Conservation (phyloP, 2,329 filamentous ascomycete genomes). For the Exophiala bonariae region DNA sequence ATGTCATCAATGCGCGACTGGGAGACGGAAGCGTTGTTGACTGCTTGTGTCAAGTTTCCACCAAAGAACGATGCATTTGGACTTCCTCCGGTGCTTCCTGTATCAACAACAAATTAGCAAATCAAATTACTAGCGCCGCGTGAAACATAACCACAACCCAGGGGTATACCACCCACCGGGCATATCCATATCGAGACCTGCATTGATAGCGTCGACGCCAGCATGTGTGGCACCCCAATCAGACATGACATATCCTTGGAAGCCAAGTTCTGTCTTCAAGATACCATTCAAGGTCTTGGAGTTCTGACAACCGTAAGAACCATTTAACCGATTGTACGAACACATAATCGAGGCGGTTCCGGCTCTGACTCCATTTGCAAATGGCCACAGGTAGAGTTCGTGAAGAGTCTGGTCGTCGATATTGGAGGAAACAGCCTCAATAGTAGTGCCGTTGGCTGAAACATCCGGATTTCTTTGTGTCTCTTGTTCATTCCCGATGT, state of each 20-base stretch:
- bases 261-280: constrained; percentile 53
- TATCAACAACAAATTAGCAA: background rate
- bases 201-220: constrained; percentile 41
- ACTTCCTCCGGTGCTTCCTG: constrained; percentile 24
- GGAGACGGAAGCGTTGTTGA: constrained; percentile 42
- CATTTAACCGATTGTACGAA: constrained; percentile 48
- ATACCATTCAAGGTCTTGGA: constrained; percentile 46
- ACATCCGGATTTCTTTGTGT: constrained; percentile 43
- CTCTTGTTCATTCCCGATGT: constrained; percentile 69
- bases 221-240: constrained; percentile 48
- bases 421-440: constrained; percentile 49
- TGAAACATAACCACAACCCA: no score
- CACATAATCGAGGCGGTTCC: constrained; percentile 59
- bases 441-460: constrained; percentile 47
- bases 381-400: constrained; percentile 77
- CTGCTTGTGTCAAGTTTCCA: constrained; percentile 37
- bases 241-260: constrained; percentile 49
- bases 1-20: constrained; percentile 47
- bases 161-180: constrained; percentile 38
- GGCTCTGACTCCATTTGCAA: constrained; percentile 69
- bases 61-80: constrained; percentile 32
- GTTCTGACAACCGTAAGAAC: constrained; percentile 51
- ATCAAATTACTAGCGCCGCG: background rate
- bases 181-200: constrained; percentile 50
- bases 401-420: constrained; percentile 73